A percentile compares a stretch with the other conserved stretches of the same genome.
Evolutionary conservation across 306 rosid species (phyloP).

Genomic region (Abrus pulchellus): DNA sequence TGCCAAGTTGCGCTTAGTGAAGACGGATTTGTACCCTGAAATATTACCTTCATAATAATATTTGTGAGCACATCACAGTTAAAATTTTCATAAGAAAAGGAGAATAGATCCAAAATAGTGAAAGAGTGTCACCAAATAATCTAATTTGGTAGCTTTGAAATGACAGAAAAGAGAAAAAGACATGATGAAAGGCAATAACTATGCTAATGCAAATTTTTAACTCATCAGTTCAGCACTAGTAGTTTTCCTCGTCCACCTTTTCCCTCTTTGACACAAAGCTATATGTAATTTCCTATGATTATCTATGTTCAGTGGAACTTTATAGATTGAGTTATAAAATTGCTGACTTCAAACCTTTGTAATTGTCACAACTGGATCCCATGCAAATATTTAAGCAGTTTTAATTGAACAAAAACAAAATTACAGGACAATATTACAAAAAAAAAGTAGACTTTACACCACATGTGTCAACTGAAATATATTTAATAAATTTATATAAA

Average conservation of each 20-base stretch:
- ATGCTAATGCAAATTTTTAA: too few species aligned
- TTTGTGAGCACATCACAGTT: too few species aligned
- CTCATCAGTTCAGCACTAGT: not conserved
- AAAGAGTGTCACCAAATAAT: too few species aligned
- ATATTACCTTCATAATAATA: too few species aligned
- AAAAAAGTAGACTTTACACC: not conserved
- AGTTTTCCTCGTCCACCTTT: not conserved
- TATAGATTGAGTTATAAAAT: slow-evolving; percentile 7
- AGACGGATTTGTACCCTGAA: too few species aligned
- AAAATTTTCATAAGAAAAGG: too few species aligned
- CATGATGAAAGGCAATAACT: too few species aligned
- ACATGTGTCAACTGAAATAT: not conserved
- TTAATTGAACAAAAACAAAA: not conserved
- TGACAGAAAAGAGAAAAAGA: too few species aligned
- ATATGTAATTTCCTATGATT: not conserved
- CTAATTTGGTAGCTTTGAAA: too few species aligned
- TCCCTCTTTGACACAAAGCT: slow-evolving; percentile 17
- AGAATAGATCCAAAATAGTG: too few species aligned
- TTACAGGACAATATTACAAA: not conserved
- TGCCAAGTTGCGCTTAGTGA: too few species aligned
- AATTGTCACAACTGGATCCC: slow-evolving; percentile 19
- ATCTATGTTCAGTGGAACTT: slow-evolving; percentile 26
- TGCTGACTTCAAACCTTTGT: slow-evolving; percentile 35
- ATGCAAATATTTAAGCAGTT: not conserved
- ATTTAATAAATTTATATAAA: too few species aligned